Conservation (phyloP, 768 basidiomycete species). For the Kondoa subrosea region DNA sequence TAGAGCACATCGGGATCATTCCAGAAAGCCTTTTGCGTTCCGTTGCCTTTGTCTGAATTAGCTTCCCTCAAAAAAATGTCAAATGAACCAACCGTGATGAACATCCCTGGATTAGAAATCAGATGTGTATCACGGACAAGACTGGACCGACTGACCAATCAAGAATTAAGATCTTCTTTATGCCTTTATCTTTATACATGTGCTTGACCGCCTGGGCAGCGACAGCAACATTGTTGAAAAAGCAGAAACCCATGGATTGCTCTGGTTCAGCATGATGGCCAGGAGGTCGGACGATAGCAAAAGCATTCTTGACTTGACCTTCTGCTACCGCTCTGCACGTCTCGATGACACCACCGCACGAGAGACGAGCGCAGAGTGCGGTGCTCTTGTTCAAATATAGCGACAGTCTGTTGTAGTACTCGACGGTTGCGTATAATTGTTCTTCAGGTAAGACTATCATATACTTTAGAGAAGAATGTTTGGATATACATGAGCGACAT, state of each 20-base stretch:
- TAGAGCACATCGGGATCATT: slow-evolving; percentile 83
- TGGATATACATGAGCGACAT: slow-evolving; percentile 31
- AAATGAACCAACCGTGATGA: slow-evolving; percentile 52
- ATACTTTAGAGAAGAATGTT: neutral
- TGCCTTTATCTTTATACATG: slow-evolving; percentile 36
- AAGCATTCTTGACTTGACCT: slow-evolving; percentile 59
- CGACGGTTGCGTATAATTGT: slow-evolving; percentile 35
- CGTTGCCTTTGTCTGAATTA: slow-evolving; percentile 51
- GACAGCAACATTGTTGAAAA: slow-evolving; percentile 96
- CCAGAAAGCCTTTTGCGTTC: slow-evolving; percentile 88
- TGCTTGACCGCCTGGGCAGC: slow-evolving; percentile 67
- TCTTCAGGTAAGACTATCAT: slow-evolving; percentile 1
- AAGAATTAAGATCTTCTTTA: slow-evolving; percentile 72
- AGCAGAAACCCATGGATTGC: slow-evolving; percentile 97
- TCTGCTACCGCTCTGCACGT: slow-evolving; percentile 70
- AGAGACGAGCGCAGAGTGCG: slow-evolving; percentile 64
- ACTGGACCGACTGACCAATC: slow-evolving; percentile 56
- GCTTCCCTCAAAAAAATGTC: slow-evolving; percentile 1
- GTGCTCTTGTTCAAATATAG: slow-evolving; percentile 80
- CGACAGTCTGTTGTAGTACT: slow-evolving; percentile 77
- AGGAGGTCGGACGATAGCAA: slow-evolving; percentile 85
- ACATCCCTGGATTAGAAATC: slow-evolving; percentile 54
- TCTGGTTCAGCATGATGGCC: slow-evolving; percentile 98
- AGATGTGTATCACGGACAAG: slow-evolving; percentile 7
- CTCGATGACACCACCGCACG: slow-evolving; percentile 89